Base-by-base conservation (phyloP, 2,329 filamentous ascomycete species). In the Anisogramma anomala region DNA sequence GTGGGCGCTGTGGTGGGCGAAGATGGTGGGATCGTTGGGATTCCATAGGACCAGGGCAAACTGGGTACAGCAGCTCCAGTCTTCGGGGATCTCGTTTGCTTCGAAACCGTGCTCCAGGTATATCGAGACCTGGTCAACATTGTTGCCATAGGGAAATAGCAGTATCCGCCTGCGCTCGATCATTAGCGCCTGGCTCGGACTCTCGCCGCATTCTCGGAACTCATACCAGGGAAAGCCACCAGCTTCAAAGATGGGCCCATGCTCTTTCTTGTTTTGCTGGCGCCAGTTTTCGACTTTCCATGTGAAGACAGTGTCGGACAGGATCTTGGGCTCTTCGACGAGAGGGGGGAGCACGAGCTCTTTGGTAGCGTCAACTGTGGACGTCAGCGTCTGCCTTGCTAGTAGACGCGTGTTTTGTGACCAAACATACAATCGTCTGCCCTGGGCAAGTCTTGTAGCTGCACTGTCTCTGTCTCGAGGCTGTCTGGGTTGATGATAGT, bases 41-140 rank as follows among this genome's bases (percentile, higher is more conserved):
- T 96, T 98, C 81, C 85, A 95, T 41, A 98, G 69, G 4, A 96
- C 89, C 36, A 98, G 70, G 44, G 84, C 81, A 61, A 98, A 98
- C 58, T 96, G 91, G 33, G 94, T 86, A 57, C 91, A 98, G 53
- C 86, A 89, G 61, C 88, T 91, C 86, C 89, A 98, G 57, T 94
- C 84, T 33, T 94, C 84, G 10, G 89, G 86, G 9, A 89, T 73
- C 46, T 77, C 75, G 49, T 64, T 66, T 15, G 82, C 69, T 18
- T 85, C 82, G 63, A 84, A 94, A 33, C 86, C 91, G 60, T 96
- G 91, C 60, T 98, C 91, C 17, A 98, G 76, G 61, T 96, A 98
- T 59, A 98, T 85, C 5, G 91, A 96, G 34, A 83, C 86, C 55
- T 85, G 83, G 50, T 96, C 89, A 42, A 88, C 84, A 51, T 94